Percentiles rank a stretch among this genome's conserved stretches.
Conservation (phyloP, 768 basidiomycete species). For the Leccinum subgranulosum region DNA sequence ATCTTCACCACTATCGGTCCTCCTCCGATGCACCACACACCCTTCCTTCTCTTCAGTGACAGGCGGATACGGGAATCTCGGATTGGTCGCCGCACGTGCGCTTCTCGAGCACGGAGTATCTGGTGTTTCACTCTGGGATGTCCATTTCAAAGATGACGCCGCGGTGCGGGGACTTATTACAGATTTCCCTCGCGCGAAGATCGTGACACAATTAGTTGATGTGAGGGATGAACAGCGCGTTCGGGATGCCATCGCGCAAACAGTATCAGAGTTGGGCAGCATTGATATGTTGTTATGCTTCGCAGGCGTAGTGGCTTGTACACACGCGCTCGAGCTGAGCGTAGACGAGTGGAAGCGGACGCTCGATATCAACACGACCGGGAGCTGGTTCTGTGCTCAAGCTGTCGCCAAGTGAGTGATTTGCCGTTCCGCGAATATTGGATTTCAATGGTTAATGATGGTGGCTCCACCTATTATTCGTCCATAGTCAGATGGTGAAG, state of each 20-base stretch:
- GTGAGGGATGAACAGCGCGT: slow-evolving; percentile 24
- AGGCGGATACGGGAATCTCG: slow-evolving; percentile 41
- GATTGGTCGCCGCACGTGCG: slow-evolving; percentile 35
- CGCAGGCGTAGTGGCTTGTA: slow-evolving; percentile 38
- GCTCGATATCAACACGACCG: slow-evolving; percentile 43
- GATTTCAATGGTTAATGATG: background rate
- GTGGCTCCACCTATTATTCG: background rate
- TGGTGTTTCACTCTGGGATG: slow-evolving; percentile 26
- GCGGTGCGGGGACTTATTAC: slow-evolving; percentile 20
- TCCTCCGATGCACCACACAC: background rate
- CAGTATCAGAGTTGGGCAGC: slow-evolving; percentile 29
- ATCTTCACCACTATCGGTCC: background rate
- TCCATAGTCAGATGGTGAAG: slow-evolving; percentile 38
- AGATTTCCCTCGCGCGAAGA: slow-evolving; percentile 29
- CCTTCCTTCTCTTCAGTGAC: slow-evolving; percentile 31
- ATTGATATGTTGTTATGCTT: slow-evolving; percentile 41
- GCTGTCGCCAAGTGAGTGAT: slow-evolving; percentile 33
- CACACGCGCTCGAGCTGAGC: slow-evolving; percentile 31
- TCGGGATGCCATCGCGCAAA: slow-evolving; percentile 27
- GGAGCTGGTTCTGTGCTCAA: slow-evolving; percentile 44
- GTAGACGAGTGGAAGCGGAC: slow-evolving; percentile 36
- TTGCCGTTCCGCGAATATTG: background rate
- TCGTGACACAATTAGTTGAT: slow-evolving; percentile 35
- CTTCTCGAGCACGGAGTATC: slow-evolving; percentile 44
- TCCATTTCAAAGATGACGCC: slow-evolving; percentile 8